phyloP scores from a whole-genome alignment of 2,329 filamentous ascomycete genomes.

The Xylaria sp. region DNA sequence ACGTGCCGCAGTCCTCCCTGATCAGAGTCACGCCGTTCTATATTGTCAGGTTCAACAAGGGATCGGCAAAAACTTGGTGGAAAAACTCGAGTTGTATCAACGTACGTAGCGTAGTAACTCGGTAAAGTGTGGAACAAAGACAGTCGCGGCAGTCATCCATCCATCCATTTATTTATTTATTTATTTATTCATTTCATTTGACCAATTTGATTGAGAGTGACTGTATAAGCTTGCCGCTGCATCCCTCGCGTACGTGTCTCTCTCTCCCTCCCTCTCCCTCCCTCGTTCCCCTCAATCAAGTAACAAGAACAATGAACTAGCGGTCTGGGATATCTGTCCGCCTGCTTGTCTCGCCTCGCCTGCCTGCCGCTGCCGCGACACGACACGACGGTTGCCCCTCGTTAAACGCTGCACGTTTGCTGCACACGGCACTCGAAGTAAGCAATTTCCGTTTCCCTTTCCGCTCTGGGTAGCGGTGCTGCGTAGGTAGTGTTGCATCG shows the following conservation, averaged over 20 bases:
- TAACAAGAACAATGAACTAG: conserved; percentile 27
- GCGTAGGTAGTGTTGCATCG: conserved; percentile 1
- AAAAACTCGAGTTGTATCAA: background rate
- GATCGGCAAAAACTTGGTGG: conserved; percentile 6
- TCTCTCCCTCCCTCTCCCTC: background rate
- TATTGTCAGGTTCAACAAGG: conserved; percentile 4
- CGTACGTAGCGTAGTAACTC: background rate
- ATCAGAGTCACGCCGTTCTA: background rate
- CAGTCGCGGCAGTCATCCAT: conserved; percentile 5
- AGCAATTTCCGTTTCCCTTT: background rate
- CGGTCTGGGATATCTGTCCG: conserved; percentile 29
- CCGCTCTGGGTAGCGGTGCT: background rate
- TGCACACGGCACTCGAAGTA: conserved; percentile 9
- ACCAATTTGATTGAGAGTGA: background rate
- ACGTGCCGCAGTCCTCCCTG: conserved; percentile 2
- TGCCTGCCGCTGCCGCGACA: conserved; percentile 12
- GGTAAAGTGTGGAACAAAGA: conserved; percentile 17
- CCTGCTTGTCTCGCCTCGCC: background rate
- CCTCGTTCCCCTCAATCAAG: background rate
- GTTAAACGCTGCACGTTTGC: conserved; percentile 16
- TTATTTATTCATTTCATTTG: background rate
- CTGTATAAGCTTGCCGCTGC: conserved; percentile 25
- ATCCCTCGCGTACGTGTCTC: conserved; percentile 18
- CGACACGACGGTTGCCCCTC: background rate
- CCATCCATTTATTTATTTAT: no score